Evolutionary conservation across 2,329 filamentous ascomycete genomes (phyloP).

Genomic region (Ceratocystiopsis brevicomis): DNA sequence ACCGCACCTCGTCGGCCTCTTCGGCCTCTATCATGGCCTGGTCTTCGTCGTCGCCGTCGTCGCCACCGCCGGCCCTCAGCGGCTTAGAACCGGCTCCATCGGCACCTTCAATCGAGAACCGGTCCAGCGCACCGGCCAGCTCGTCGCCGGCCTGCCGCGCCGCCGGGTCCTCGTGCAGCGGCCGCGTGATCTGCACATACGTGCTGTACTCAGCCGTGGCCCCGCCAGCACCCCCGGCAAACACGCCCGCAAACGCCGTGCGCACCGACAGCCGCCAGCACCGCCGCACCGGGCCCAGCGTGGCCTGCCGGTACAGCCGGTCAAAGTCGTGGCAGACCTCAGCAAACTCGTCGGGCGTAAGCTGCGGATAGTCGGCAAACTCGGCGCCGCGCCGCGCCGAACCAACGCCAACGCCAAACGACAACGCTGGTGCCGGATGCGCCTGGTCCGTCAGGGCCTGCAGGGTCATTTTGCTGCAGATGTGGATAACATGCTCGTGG

Average conservation of each 20-base stretch:
- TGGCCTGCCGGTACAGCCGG: slow-evolving; percentile 37
- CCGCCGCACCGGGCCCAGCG: slow-evolving; percentile 32
- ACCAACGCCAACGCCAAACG: background rate
- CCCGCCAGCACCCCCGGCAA: slow-evolving; percentile 11
- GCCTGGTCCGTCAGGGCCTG: too few relatives aligned
- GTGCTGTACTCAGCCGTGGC: slow-evolving; percentile 27
- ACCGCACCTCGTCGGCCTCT: slow-evolving; percentile 28
- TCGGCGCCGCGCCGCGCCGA: slow-evolving; percentile 12
- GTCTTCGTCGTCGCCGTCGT: slow-evolving; percentile 24
- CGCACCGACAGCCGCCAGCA: slow-evolving; percentile 36
- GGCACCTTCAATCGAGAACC: slow-evolving; percentile 22
- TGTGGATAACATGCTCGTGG: too few relatives aligned
- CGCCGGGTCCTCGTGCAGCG: slow-evolving; percentile 22
- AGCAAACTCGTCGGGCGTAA: slow-evolving; percentile 42
- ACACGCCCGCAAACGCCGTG: slow-evolving; percentile 29
- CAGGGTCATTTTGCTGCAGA: too few relatives aligned
- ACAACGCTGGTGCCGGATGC: too few relatives aligned
- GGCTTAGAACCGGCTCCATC: too few relatives aligned
- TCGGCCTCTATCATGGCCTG: slow-evolving; percentile 30
- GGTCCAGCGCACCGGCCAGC: slow-evolving; percentile 26
- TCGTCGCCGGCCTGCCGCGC: slow-evolving; percentile 21
- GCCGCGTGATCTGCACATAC: slow-evolving; percentile 36
- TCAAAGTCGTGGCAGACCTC: slow-evolving; percentile 45
- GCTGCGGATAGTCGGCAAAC: slow-evolving; percentile 39
- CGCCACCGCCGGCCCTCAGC: slow-evolving; percentile 9